Evolutionary conservation across 1,284 basidiomycete species (phyloP), one percentile per base, ranked within the genome.

Genomic region (Anthracocystis walkeri): DNA sequence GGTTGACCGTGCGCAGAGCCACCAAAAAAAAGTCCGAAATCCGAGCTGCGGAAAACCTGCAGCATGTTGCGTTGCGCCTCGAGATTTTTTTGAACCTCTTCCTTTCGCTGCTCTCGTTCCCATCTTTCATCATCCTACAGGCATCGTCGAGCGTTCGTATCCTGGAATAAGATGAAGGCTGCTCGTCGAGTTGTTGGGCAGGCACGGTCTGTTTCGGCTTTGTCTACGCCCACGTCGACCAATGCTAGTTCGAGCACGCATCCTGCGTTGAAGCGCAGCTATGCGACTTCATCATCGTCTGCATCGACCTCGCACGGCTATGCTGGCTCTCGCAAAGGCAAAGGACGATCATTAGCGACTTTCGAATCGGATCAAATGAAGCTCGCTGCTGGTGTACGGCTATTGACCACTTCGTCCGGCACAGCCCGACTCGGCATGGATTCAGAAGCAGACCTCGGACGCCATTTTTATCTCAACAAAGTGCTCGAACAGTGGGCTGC

Each of bases 401-500:
- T 48, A 5, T 44, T 72, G 18, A 65, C 42, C 45, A 65, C 48
- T 21, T 16, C 49, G 2, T 25, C 55, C n/a, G 53, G 40, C 6
- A 38, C 65, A 5, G 48, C 61, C 0, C 65, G 72, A 1, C 58
- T 65, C 7, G 73, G 67, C 7, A 71, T 64, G 57, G 67, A 63
- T 40, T 61, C 57, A 4, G 67, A 75, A 25, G 73, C 73, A 7
- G 69, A 76, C 20, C 78, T 83, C 3, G 82, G 82, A 6, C 69
- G 83, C 0, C 91, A 93, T 78, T 95, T 95, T 83, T 95, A 95
- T 82, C 91, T 92, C 78, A 95, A 94, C 81, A 89, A 89, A 77
- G 92, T 93, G 58, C 87, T 95, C 52, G 93, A 94, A 77, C 86
- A 91, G 7, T 94, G 92, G 89, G 93, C 93, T 1, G 88, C 90